These are phyloP conservation scores for Lophium mytilinum DNA, from an alignment of 495 filamentous ascomycete species.

Conservation along the genomic window DNA sequence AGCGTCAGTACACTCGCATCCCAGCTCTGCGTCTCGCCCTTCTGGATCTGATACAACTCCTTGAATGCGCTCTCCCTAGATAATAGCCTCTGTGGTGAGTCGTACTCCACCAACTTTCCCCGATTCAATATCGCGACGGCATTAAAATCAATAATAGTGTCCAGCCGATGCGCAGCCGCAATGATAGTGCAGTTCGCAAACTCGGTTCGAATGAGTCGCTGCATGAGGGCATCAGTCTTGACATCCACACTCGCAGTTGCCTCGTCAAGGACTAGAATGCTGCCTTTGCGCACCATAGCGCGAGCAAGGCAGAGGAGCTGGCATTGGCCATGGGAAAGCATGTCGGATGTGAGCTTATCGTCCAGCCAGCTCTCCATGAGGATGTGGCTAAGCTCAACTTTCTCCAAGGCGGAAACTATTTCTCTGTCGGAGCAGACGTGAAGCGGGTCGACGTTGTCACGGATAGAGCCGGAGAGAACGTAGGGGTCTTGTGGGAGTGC, in stretches of 20 bases:
- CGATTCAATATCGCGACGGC: conserved; percentile 32
- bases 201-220: conserved; percentile 28
- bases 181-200: conserved; percentile 33
- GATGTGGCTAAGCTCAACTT: conserved; percentile 63
- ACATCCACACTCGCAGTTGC: conserved; percentile 58
- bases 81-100: conserved; percentile 8
- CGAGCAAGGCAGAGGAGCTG: conserved; percentile 85
- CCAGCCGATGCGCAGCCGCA: conserved; percentile 33
- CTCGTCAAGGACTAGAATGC: conserved; percentile 85
- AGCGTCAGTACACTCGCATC: background rate
- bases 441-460: conserved; percentile 77
- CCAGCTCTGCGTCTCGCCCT: conserved; percentile 3
- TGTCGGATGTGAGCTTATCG: conserved; percentile 46
- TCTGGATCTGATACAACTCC: conserved; percentile 12
- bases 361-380: conserved; percentile 63
- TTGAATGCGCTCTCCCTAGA: background rate
- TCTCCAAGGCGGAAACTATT: conserved; percentile 64
- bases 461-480: conserved; percentile 76
- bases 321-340: conserved; percentile 74
- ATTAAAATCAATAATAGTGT: conserved; percentile 35
- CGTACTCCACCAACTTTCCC: conserved; percentile 31
- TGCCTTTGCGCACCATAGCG: conserved; percentile 70
- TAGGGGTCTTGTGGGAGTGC: conserved; percentile 48
- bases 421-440: conserved; percentile 61
- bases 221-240: conserved; percentile 31